phyloP scores from a whole-genome alignment of 73 alveolate genomes.

The Tetrahymena thermophila region DNA sequence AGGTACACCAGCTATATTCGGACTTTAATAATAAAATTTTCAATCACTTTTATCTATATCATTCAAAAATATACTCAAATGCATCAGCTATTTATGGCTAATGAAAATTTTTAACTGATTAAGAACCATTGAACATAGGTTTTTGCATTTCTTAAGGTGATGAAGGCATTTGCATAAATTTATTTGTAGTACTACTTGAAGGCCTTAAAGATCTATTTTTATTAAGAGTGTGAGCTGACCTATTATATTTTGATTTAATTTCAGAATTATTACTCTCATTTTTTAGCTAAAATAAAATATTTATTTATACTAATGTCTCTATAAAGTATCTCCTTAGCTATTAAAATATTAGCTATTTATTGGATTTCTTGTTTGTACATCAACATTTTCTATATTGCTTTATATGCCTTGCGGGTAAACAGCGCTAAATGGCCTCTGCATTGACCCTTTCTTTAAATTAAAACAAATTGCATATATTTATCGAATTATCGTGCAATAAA shows the following conservation, averaged over 20 bases:
- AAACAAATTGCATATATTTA: background rate
- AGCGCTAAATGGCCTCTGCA: background rate
- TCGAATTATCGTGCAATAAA: no score
- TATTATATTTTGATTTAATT: background rate
- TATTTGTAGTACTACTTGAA: background rate
- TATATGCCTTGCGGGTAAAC: background rate
- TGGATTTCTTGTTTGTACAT: background rate
- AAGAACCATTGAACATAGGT: background rate
- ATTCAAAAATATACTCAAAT: background rate
- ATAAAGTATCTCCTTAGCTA: background rate
- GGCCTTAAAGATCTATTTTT: background rate
- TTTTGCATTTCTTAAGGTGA: background rate
- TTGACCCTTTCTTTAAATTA: background rate
- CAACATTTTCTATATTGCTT: background rate
- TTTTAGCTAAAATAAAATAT: background rate
- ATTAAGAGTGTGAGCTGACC: background rate
- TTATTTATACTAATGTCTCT: background rate
- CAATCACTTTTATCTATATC: background rate
- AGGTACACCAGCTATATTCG: background rate
- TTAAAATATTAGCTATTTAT: background rate
- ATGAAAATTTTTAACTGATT: background rate
- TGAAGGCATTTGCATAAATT: background rate
- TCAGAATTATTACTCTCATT: background rate
- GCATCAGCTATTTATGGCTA: background rate
- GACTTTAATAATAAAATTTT: background rate